Evolutionary conservation across 352 stramenopile genomes (phyloP).

Genomic region (Globisporangium cederbergense): DNA sequence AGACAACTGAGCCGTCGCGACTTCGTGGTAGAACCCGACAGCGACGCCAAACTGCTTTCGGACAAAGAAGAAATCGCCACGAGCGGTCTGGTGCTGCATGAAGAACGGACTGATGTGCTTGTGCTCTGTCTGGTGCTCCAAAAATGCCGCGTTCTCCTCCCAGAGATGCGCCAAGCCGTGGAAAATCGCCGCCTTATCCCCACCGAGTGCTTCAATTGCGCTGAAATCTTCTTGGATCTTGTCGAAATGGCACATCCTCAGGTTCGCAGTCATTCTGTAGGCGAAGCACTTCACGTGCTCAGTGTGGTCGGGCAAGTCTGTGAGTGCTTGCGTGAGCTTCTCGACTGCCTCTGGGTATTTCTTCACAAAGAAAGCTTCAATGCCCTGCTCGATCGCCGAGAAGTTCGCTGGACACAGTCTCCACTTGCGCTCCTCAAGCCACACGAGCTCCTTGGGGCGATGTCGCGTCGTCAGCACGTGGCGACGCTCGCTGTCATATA

Average conservation of each 20-base stretch:
- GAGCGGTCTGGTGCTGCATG: conserved; percentile 52
- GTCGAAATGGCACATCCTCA: conserved; percentile 55
- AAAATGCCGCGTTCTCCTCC: conserved; percentile 57
- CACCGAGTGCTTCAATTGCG: conserved; percentile 48
- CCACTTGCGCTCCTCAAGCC: conserved; percentile 43
- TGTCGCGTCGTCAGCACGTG: conserved; percentile 45
- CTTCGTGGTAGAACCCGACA: conserved; percentile 50
- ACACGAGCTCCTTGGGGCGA: conserved; percentile 21
- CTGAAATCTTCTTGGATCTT: conserved; percentile 47
- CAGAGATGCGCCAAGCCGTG: conserved; percentile 67
- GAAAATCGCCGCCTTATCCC: conserved; percentile 75
- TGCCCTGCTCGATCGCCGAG: conserved; percentile 48
- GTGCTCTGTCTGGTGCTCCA: conserved; percentile 36
- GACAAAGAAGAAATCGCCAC: conserved; percentile 59
- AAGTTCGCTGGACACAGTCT: conserved; percentile 34
- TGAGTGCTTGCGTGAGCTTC: conserved; percentile 38
- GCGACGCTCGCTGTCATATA: conserved; percentile 51
- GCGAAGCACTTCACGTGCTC: conserved; percentile 74
- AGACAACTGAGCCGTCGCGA: conserved; percentile 19
- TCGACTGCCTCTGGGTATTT: conserved; percentile 56
- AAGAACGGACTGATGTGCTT: conserved; percentile 42
- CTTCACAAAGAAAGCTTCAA: conserved; percentile 72
- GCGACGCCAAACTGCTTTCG: conserved; percentile 52
- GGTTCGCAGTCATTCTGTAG: conserved; percentile 70
- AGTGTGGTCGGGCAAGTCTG: conserved; percentile 50